Evolutionary conservation across 768 basidiomycete genomes (phyloP).

Genomic region (Symmetrospora coprosmae): DNA sequence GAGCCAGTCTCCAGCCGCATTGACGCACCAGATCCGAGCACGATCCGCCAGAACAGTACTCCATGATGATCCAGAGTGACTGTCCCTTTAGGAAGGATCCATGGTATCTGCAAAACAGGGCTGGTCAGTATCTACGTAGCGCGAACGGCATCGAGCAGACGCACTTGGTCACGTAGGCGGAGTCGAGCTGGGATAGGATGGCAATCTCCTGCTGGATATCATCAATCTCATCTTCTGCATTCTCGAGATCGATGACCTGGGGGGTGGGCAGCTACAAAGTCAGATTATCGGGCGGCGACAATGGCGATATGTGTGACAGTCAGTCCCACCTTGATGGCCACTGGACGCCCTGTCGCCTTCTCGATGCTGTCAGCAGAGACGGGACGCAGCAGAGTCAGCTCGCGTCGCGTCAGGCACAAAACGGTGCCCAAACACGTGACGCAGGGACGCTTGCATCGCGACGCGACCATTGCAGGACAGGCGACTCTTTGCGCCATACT

Average conservation of each 20-base stretch:
- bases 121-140: not conserved
- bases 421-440: not conserved
- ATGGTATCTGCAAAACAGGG: slow-evolving; percentile 53
- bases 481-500: too few species aligned
- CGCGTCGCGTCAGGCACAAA: not conserved
- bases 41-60: slow-evolving; percentile 92
- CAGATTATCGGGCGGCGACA: too few species aligned
- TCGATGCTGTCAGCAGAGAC: slow-evolving; percentile 97
- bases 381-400: not conserved
- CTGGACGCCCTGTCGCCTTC: slow-evolving; percentile 85
- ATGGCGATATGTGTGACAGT: too few species aligned
- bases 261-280: not conserved
- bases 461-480: too few species aligned
- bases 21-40: slow-evolving; percentile 78
- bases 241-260: slow-evolving; percentile 89
- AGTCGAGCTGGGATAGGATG: slow-evolving; percentile 90
- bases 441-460: too few species aligned
- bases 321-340: slow-evolving; percentile 65
- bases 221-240: slow-evolving; percentile 98
- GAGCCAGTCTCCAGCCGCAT: slow-evolving; percentile 1
- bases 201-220: slow-evolving; percentile 99
- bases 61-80: slow-evolving; percentile 73
- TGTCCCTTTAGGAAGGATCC: slow-evolving; percentile 91
- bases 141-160: slow-evolving; percentile 36
- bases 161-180: slow-evolving; percentile 86